Base-by-base conservation (phyloP, 1,139 yeast species). In the Kluyveromyces marxianus region DNA sequence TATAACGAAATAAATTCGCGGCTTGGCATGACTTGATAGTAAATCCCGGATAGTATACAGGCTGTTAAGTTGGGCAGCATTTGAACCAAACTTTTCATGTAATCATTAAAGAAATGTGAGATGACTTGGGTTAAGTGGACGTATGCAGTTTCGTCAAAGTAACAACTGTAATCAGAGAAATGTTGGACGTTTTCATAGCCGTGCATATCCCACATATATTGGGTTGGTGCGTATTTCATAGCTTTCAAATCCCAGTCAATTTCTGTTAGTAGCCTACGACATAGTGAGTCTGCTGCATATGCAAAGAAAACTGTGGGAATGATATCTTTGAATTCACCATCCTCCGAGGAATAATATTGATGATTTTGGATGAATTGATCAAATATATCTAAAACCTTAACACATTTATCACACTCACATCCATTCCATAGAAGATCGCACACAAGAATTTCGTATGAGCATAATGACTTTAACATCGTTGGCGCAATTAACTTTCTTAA, bases 371-470 rank as follows among this genome's bases (percentile, higher is more conserved):
- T 60, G 52, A 71, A 82, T 24, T 74, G 69, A 54, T 84, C 94
- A 42, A 80, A 67, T 8, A 72, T 52, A 0, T 71, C 71, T 28
- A 83, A 63, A 45, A 72, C 73, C 34, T 65, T 61, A 3, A 57
- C 56, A 56, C 94, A 83, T 51, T 72, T 76, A 0, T 53, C 50
- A 58, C 94, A 83, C 45, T 72, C 73, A 60, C 92, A 83, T 0
- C 90, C 90, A 59, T 82, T 83, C 89, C 90, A 84, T 37, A 84
- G 61, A 45, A 83, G 53, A 50, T 81, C 83, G 46, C 85, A 81
- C 64, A 81, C 78, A 6, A 82, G 64, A 48, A 80, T 81, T 53
- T 83, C 92, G 60, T 83, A 84, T 49, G 86, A 76, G 0, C 87
- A 70, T 31, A 82, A 66, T 0, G 80, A 66, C 47, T 78, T 77